Base-by-base conservation (phyloP, 495 filamentous ascomycete genomes). In the Cryomyces minteri region DNA sequence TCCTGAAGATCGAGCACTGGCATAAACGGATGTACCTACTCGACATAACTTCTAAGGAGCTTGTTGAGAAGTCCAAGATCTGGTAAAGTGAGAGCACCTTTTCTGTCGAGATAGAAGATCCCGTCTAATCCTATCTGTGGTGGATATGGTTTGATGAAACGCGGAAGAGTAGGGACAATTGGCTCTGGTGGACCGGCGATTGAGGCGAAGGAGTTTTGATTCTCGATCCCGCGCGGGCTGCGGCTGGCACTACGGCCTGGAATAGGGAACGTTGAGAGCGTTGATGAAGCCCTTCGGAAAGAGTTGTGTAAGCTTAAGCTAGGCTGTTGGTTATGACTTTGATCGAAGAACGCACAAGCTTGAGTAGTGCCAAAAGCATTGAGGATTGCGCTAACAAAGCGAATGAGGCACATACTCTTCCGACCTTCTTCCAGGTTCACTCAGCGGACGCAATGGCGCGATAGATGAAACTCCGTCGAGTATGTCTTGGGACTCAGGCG, bases 11-110 rank as follows among this genome's bases (percentile, higher is more conserved):
- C 80, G 38, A 88, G 54, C 28, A 87, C 62, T 10, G 84, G 84
- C 82, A 88, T 87, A 57, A 79, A 88, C 3, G 82, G 82, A 53
- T 92, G 76, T 5, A 88, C 81, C 58, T 78, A 88, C 58, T 88
- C 78, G 40, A 84, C 67, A 55, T 82, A 88, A 33, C 72, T 71
- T 47, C 73, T 71, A 5, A 92, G 60, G 9, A 88, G 62, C 43
- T 80, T 80, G 57, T 79, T 80, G 53, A 84, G 77, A n/a, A 88
- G 59, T 4, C 55, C 57, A 18, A 67, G 62, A 30, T 75, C 68
- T 0, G 84, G 84, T 6, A 88, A 67, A 0, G 72, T 70, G 49
- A 92, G 57, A 4, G 82, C 84, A 0, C 80, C 81, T 61, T 87
- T 87, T 50, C 67, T 69, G 29, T 67, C 63, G 43, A 88, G 69